Base-by-base conservation (phyloP, 2,329 filamentous ascomycete genomes). In the Alternaria sp. region DNA sequence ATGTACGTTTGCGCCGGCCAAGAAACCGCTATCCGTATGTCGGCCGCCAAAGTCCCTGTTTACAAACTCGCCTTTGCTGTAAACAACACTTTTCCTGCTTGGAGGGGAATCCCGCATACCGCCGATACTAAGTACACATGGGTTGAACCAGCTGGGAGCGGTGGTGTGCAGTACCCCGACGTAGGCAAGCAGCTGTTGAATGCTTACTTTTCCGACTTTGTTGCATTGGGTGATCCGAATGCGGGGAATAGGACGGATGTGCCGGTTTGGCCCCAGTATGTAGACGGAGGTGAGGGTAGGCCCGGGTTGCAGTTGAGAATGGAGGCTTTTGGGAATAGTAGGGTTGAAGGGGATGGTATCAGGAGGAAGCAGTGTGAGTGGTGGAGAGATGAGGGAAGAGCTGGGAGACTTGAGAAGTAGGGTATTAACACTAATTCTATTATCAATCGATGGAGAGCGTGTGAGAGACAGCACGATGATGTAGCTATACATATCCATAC, bases 81-180 rank as follows among this genome's bases (percentile, higher is more conserved):
- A 11, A 69, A 69, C 59, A 72, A 72, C 45, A 65, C 65, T 0
- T 70, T 66, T 34, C 67, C 69, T 0, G 39, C 54, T 0, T 72
- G 67, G 67, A 56, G 60, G 31, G 65, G 69, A 1, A 68, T 71
- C 10, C 66, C 70, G 2, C 70, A 72, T 10, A 69, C 69, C 0
- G 58, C 67, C 0, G 69, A 72, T 24, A 66, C 65, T 50, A 85
- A 54, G 81, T 85, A 24, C 79, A 79, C n/a, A 0, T 72, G 68
- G 68, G 80, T 79, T 28, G 82, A 82, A 60, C 86, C 84, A 0
- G 65, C 85, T 37, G 77, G 88, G 51, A 75, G 76, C 70, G 57
- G 61, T 2, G 69, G 68, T 6, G 62, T 69, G 0, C 68, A 73
- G 81, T 81, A 79, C 53, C 68, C 66, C 1, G 67, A 78, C 1